Evolutionary conservation across 2,329 filamentous ascomycete genomes (phyloP).

Genomic region (Neurospora crassa): DNA sequence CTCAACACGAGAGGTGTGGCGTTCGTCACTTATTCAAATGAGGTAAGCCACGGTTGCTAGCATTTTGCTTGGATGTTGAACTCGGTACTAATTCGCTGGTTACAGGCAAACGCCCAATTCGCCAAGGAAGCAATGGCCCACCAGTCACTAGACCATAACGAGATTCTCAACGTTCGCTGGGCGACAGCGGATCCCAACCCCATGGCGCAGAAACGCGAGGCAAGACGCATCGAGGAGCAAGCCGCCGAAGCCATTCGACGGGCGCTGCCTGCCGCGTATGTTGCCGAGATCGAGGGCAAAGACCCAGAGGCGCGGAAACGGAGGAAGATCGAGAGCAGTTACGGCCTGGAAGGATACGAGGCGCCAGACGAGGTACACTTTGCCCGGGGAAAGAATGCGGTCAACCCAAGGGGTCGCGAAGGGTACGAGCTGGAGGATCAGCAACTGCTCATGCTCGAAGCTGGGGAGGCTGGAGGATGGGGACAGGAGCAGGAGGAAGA

Average conservation of each 20-base stretch:
- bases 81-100: not conserved
- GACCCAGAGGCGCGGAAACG: constrained; percentile 81
- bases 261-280: constrained; percentile 80
- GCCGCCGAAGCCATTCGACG: constrained; percentile 86
- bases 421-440: constrained; percentile 57
- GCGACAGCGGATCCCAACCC: constrained; percentile 95
- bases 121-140: constrained; percentile 95
- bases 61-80: not conserved
- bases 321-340: constrained; percentile 79
- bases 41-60: not conserved
- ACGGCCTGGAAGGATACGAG: constrained; percentile 84
- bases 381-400: constrained; percentile 62
- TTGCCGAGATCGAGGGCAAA: constrained; percentile 87
- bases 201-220: constrained; percentile 86
- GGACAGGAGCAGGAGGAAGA: constrained; percentile 25
- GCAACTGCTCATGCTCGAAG: constrained; percentile 48
- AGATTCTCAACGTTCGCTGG: constrained; percentile 94
- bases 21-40: constrained; percentile 80
- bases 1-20: constrained; percentile 83
- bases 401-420: constrained; percentile 47
- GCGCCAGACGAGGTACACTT: constrained; percentile 93
- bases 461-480: constrained; percentile 38
- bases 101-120: constrained; percentile 73
- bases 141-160: constrained; percentile 81
- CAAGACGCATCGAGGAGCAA: constrained; percentile 82